Evolutionary conservation across 345 rosid species (phyloP), one percentile per base, ranked within the genome.

Genomic region (Pugionium dolabratum): DNA sequence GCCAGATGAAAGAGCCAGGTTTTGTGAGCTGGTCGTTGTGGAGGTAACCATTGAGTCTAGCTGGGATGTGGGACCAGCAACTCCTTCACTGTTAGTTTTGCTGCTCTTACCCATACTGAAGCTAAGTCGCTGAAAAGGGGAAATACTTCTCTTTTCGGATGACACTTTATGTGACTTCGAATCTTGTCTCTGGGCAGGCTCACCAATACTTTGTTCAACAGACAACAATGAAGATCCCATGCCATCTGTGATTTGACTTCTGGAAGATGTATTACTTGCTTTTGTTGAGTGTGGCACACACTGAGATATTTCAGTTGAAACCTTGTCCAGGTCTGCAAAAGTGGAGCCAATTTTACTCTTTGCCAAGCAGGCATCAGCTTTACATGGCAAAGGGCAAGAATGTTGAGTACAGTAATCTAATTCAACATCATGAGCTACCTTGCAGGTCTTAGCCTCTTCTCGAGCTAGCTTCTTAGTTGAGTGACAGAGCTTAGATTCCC

Each of bases 41-140:
- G 85, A 77, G 64, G 57, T 74, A 56, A 26, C 49, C 30, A 66
- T 42, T 40, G 83, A 59, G 59, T 48, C 76, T 30, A 40, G 64
- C 55, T 78, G 81, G 31, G 70, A 62, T 18, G 72, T 32, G 55
- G 79, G 58, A 64, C 59, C 67, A 64, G 11, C 25, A 79, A 52
- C 84, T 89, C 59, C 73, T 78, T 39, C 77, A 73, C 74, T 74
- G 63, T 48, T 81, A 82, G 74, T 54, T 81, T 80, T 87, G 59
- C 83, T 77, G 29, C 76, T 75, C 79, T 81, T 86, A 66, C 83
- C 77, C 68, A 71, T 68, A 69, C 84, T 68, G 35, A 80, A 82
- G 80, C 89, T 78, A 62, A 83, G 78, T 31, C 90, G 80, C 63
- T 81, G 88, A 65, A 89, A 86, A 55, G 98, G 96, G 6, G 95